phyloP scores from a whole-genome alignment of 495 filamentous ascomycete genomes.

The Penicillium ucsense region DNA sequence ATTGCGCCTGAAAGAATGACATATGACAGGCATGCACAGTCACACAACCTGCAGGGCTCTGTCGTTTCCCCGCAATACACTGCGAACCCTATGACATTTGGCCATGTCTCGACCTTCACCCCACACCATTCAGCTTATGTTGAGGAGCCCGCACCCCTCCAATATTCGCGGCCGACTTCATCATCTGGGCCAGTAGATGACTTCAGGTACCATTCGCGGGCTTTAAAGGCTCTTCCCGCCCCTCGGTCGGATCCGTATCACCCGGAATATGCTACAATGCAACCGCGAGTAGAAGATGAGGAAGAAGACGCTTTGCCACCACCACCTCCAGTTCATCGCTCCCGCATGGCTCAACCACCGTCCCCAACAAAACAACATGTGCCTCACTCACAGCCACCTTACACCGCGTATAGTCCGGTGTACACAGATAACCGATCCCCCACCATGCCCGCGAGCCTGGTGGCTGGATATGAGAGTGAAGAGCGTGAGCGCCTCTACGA shows the following conservation, averaged over 20 bases:
- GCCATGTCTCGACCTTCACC: slow-evolving; percentile 9
- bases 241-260: slow-evolving; percentile 20
- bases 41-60: slow-evolving; percentile 8
- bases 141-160: slow-evolving; percentile 6
- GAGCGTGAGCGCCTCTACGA: slow-evolving; percentile 40
- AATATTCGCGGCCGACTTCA: slow-evolving; percentile 9
- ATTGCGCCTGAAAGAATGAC: slow-evolving; percentile 6
- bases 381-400: slow-evolving; percentile 13
- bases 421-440: slow-evolving; percentile 28
- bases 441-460: slow-evolving; percentile 52
- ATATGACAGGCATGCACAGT: slow-evolving; percentile 8
- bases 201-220: slow-evolving; percentile 16
- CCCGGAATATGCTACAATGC: slow-evolving; percentile 46
- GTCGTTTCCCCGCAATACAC: slow-evolving; percentile 14
- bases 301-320: slow-evolving; percentile 45
- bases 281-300: slow-evolving; percentile 60
- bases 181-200: slow-evolving; percentile 12
- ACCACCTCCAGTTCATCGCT: slow-evolving; percentile 39
- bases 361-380: slow-evolving; percentile 13
- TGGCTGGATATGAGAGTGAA: slow-evolving; percentile 59
- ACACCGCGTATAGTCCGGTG: slow-evolving; percentile 28
- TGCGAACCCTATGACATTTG: slow-evolving; percentile 15
- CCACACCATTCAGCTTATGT: slow-evolving; percentile 2
- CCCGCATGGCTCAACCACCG: slow-evolving; percentile 20
- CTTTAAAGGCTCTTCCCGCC: slow-evolving; percentile 13